A percentile compares a stretch with the other conserved stretches of the same genome.
These are phyloP conservation scores for Glutinoglossum americanum DNA, from an alignment of 495 filamentous ascomycete species.

Conservation along the genomic window DNA sequence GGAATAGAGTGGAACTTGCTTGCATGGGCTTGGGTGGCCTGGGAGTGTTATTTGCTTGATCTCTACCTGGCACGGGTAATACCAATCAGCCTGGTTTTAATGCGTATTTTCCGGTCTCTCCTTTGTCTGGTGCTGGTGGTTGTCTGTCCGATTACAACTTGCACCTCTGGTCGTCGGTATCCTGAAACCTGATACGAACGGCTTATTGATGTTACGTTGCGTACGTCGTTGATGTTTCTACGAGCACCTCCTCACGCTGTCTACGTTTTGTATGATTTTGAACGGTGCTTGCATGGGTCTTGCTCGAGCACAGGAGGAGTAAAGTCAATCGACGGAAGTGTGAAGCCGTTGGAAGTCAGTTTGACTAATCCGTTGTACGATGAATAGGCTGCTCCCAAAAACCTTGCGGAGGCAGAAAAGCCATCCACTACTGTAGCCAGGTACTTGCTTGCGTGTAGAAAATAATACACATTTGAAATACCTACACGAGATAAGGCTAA, in stretches of 20 bases:
- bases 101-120: background rate
- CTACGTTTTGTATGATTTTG: background rate
- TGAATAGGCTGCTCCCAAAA: background rate
- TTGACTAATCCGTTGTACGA: background rate
- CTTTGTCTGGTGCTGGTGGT: background rate
- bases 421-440: background rate
- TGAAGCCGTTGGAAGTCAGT: background rate
- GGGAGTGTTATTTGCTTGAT: background rate
- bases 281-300: background rate
- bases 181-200: background rate
- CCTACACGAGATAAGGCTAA: background rate
- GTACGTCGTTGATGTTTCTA: background rate
- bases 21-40: background rate
- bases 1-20: constrained; percentile 1
- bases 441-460: background rate
- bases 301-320: background rate
- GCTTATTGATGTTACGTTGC: background rate
- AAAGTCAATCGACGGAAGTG: background rate
- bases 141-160: background rate
- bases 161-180: background rate
- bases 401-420: background rate
- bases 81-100: background rate
- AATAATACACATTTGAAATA: background rate
- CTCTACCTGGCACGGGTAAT: background rate
- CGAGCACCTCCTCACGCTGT: background rate